A percentile compares a stretch with the other conserved stretches of the same genome.
Evolutionary conservation across 164 flowering plant species (phyloP).

Genomic region (Litsea cubeba): DNA sequence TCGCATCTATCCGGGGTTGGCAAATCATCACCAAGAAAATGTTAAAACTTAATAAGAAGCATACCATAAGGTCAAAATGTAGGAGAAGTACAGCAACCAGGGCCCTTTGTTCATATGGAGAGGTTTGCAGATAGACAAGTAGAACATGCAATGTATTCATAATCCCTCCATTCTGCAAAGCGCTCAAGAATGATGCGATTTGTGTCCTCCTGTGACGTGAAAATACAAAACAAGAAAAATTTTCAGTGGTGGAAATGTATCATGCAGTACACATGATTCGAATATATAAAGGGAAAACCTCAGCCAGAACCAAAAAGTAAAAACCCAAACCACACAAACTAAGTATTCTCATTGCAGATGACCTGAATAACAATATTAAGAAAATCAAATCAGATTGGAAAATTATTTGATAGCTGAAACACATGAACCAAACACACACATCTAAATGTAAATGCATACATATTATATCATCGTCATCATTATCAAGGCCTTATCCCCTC

Average conservation of each 20-base stretch:
- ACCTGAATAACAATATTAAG: not conserved
- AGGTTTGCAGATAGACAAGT: conserved; percentile 46
- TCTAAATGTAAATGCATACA: no score
- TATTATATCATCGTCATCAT: no score
- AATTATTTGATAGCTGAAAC: no score
- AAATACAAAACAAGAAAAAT: not conserved
- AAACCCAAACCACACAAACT: not conserved
- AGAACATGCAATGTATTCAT: conserved; percentile 46
- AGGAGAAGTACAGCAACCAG: conserved; percentile 52
- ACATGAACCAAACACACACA: no score
- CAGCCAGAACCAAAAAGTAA: not conserved
- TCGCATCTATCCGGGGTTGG: no score
- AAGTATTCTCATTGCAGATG: not conserved
- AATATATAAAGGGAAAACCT: not conserved
- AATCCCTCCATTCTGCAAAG: conserved; percentile 41
- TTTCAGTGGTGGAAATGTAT: not conserved
- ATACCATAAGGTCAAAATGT: conserved; percentile 60
- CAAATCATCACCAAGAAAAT: not conserved
- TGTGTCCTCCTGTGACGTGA: conserved; percentile 43
- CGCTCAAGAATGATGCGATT: conserved; percentile 32
- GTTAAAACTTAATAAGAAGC: conserved; percentile 6
- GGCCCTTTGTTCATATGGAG: conserved; percentile 41
- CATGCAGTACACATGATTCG: not conserved
- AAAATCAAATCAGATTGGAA: no score
- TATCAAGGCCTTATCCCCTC: no score